phyloP scores from a whole-genome alignment of 106 monocot genomes.

The Dendrobium huoshanense region DNA sequence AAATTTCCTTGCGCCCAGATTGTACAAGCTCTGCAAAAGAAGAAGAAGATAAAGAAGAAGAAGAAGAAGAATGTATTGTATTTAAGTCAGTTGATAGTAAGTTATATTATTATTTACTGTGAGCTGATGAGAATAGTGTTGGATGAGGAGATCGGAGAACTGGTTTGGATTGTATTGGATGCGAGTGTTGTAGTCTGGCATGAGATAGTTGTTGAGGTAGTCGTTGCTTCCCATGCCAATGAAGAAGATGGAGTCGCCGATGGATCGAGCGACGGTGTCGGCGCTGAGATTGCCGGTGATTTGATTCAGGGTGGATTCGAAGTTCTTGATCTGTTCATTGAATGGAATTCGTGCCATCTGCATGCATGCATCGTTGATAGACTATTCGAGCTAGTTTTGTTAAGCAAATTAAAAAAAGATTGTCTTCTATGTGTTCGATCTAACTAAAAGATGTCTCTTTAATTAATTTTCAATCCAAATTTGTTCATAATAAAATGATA shows the following conservation, averaged over 20 bases:
- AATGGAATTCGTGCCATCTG: conserved; percentile 78
- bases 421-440: no score
- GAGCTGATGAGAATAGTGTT: conserved; percentile 55
- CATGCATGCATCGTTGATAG: background rate
- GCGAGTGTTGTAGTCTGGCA: conserved; percentile 72
- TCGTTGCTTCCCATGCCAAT: conserved; percentile 93
- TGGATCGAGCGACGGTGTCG: conserved; percentile 23
- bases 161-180: conserved; percentile 56
- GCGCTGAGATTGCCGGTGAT: conserved; percentile 44
- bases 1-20: conserved; percentile 72
- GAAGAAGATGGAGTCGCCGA: conserved; percentile 58
- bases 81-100: no score
- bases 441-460: no score
- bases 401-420: no score
- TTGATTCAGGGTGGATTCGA: conserved; percentile 57
- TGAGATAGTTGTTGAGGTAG: conserved; percentile 92
- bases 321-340: conserved; percentile 80
- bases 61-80: no score
- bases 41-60: no score
- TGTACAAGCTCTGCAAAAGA: conserved; percentile 52
- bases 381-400: no score
- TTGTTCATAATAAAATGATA: no score
- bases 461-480: no score
- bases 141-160: conserved; percentile 62
- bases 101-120: conserved; percentile 19